Evolutionary conservation across 208 protist species (phyloP).

Genomic region (Trypanosoma lewisi): DNA sequence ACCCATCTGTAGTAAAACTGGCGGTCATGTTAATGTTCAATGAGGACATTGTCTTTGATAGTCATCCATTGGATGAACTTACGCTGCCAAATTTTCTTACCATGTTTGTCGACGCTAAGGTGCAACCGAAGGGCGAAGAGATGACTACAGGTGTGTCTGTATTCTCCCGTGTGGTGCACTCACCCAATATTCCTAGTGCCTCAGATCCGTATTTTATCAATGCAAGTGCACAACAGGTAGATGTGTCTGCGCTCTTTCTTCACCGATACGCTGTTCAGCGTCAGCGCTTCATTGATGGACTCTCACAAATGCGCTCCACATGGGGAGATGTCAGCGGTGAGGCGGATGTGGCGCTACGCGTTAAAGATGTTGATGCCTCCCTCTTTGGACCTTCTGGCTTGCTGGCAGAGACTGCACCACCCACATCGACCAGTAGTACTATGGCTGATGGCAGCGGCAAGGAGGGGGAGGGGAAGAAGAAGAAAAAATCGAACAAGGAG

Average conservation of each 20-base stretch:
- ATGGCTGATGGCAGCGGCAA: background rate
- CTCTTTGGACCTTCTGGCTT: conserved; percentile 80
- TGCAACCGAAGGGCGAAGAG: conserved; percentile 26
- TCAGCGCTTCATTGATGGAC: conserved; percentile 77
- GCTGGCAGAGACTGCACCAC: conserved; percentile 10
- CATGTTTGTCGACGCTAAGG: conserved; percentile 88
- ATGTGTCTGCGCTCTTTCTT: conserved; percentile 82
- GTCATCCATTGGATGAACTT: conserved; percentile 90
- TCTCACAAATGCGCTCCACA: conserved; percentile 80
- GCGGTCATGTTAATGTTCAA: conserved; percentile 82
- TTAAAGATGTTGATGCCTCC: conserved; percentile 61
- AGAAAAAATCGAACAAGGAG: background rate
- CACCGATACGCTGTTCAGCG: conserved; percentile 91
- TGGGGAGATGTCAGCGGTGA: conserved; percentile 84
- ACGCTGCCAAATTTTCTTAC: conserved; percentile 83
- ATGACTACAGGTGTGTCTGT: conserved; percentile 62
- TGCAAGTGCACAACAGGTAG: conserved; percentile 76
- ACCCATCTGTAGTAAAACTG: conserved; percentile 89
- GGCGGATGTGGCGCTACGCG: conserved; percentile 70
- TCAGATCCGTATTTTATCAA: conserved; percentile 88
- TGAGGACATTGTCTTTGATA: conserved; percentile 87
- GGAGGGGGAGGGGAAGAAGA: conserved; percentile 12
- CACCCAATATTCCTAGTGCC: conserved; percentile 70
- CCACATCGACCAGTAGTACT: background rate
- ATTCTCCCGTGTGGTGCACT: conserved; percentile 70